Evolutionary conservation across 306 rosid species (phyloP).

Genomic region (Quercus glauca): DNA sequence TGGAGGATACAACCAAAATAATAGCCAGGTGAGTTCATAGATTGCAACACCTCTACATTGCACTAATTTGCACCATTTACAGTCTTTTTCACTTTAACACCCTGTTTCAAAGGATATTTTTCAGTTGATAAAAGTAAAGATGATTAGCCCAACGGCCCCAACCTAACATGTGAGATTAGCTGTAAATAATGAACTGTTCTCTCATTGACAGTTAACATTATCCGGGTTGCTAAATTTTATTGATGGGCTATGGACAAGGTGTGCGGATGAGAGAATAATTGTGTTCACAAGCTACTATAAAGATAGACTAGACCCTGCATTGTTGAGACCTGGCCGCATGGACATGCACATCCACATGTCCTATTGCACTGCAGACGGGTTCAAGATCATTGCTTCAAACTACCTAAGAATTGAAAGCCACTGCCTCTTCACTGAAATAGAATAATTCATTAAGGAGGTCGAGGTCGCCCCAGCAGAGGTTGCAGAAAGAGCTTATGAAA

Average conservation of each 20-base stretch:
- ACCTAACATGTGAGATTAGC: neutral
- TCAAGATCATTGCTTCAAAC: constrained; percentile 30
- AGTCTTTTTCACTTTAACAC: neutral
- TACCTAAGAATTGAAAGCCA: constrained; percentile 16
- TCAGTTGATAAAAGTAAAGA: neutral
- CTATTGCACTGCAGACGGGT: constrained; percentile 24
- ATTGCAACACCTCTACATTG: neutral
- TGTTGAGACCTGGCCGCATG: constrained; percentile 41
- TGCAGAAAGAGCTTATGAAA: constrained; percentile 35
- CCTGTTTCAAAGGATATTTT: neutral
- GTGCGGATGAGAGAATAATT: constrained; percentile 27
- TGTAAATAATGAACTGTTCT: neutral
- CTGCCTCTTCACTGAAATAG: constrained; percentile 10
- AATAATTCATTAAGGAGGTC: constrained; percentile 20
- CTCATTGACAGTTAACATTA: constrained; percentile 16
- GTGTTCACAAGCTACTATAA: constrained; percentile 24
- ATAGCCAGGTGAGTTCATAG: constrained; percentile 14
- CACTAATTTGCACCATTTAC: neutral
- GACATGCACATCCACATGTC: constrained; percentile 42
- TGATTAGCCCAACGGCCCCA: neutral
- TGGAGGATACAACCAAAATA: constrained; percentile 1
- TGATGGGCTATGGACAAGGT: constrained; percentile 28
- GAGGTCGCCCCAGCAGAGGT: constrained; percentile 31
- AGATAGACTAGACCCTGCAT: constrained; percentile 29
- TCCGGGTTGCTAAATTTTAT: constrained; percentile 31